Base-by-base conservation (phyloP, 2,329 filamentous ascomycete species). In the Fusarium sp. region DNA sequence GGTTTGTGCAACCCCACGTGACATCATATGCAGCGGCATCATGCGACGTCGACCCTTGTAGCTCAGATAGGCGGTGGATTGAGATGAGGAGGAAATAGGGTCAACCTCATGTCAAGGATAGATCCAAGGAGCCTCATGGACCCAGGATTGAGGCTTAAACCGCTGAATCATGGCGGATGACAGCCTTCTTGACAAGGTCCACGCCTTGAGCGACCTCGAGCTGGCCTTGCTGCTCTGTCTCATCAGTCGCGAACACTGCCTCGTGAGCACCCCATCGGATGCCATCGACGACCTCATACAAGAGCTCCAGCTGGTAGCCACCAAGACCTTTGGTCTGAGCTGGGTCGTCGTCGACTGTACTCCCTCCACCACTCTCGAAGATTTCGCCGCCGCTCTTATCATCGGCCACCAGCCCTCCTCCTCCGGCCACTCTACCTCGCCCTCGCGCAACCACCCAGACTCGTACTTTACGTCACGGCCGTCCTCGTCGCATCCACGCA, bases 211-310 rank as follows among this genome's bases (percentile, higher is more conserved):
- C 75, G 94, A 97, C 81, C 85, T 97, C 40, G 94, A 97, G 81
- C 87, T 98, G 64, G 96, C 95, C 23, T 82, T 91, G 13, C 85
- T 98, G 40, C 87, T 97, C 55, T 94, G 91, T 76, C 86, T 98
- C 56, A 85, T 93, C 67, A 89, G 90, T 64, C 87, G 90, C 70
- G 92, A 97, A 79, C 94, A 98, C 79, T 97, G 93, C 81, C 89
- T 98, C 73, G 89, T 98, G 75, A 91, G 93, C 79, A 91, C 92
- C 14, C 86, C 89, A 2, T 78, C 82, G 4, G 81, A 86, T 34
- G 81, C 83, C 57, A 80, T 95, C 61, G 85, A 91, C 77, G 86
- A 89, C 69, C 83, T 97, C n/a, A 85, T 90, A 44, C 85, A 88
- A 57, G 93, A 97, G 79, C 82, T 97, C 20, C 86, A 87, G 68